Evolutionary conservation across 2,329 filamentous ascomycete species (phyloP).

Genomic region (Hypoxylon sp.): DNA sequence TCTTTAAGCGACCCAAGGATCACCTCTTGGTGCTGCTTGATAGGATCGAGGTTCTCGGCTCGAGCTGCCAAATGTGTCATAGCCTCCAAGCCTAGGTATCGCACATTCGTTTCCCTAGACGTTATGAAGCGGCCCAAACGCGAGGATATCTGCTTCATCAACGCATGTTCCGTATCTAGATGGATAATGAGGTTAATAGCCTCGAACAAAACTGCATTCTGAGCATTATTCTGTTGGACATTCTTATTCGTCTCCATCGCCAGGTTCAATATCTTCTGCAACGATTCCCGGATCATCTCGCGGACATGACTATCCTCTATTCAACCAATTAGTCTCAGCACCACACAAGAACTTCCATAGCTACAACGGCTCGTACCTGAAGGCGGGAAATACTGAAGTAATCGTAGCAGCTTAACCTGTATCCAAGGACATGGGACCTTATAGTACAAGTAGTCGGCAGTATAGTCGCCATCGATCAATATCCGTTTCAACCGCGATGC

Average conservation of each 20-base stretch:
- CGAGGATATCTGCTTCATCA: constrained; percentile 96
- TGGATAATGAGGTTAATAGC: constrained; percentile 99
- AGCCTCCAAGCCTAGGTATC: constrained; percentile 94
- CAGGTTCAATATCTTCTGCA: constrained; percentile 91
- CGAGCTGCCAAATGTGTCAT: constrained; percentile 98
- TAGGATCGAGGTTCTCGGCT: constrained; percentile 93
- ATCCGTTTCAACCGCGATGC: constrained; percentile 91
- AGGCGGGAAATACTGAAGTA: constrained; percentile 96
- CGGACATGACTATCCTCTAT: constrained; percentile 92
- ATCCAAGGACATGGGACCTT: constrained; percentile 99
- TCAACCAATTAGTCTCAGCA: constrained; percentile 47
- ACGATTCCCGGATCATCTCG: constrained; percentile 89
- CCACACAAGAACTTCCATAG: background rate
- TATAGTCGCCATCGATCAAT: constrained; percentile 89
- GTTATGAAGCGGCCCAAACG: constrained; percentile 95
- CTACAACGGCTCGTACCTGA: constrained; percentile 73
- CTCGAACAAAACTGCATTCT: constrained; percentile 97
- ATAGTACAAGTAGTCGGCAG: constrained; percentile 96
- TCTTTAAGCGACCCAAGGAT: constrained; percentile 96
- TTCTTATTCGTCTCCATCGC: constrained; percentile 97
- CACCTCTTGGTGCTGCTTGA: constrained; percentile 97
- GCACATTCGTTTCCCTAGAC: constrained; percentile 95
- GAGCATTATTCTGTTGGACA: constrained; percentile 98
- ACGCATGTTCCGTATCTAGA: constrained; percentile 90
- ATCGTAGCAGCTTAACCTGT: constrained; percentile 90